Conservation (phyloP, 2,329 filamentous ascomycete species). For the Blastomyces percursus region DNA sequence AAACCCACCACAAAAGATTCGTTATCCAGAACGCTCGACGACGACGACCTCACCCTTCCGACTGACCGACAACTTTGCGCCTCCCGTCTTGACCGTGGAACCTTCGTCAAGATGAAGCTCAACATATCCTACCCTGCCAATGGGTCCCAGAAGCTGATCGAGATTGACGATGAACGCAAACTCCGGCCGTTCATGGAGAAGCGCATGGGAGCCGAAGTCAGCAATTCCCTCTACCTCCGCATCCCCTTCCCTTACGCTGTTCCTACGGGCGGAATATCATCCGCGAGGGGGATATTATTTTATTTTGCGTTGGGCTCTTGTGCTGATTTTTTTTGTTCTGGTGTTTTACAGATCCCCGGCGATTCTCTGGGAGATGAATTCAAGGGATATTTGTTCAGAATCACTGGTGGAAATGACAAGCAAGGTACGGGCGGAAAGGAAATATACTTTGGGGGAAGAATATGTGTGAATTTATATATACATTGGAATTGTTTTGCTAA, state of each 20-base stretch:
- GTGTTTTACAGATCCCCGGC: constrained; percentile 59
- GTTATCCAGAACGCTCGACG: constrained; percentile 8
- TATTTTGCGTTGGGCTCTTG: not conserved
- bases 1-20: constrained; percentile 22
- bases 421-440: constrained; percentile 49
- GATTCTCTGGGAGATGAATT: constrained; percentile 98
- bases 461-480: constrained; percentile 2
- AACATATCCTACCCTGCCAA: constrained; percentile 91
- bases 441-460: not conserved
- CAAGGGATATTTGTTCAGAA: constrained; percentile 99
- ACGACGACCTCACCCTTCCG: constrained; percentile 21
- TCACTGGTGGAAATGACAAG: constrained; percentile 99
- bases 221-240: constrained; percentile 19
- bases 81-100: constrained; percentile 39
- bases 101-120: constrained; percentile 59
- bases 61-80: constrained; percentile 33
- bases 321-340: constrained; percentile 5
- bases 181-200: constrained; percentile 98
- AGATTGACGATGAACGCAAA: constrained; percentile 99
- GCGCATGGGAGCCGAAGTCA: constrained; percentile 57
- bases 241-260: not conserved
- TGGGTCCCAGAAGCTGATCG: constrained; percentile 98
- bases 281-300: not conserved
- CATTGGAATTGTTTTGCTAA: constrained; percentile 17
- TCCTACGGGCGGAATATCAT: not conserved